Evolutionary conservation across 148 eudicot genomes (phyloP).

Genomic region (Rhododendron mucronatum): DNA sequence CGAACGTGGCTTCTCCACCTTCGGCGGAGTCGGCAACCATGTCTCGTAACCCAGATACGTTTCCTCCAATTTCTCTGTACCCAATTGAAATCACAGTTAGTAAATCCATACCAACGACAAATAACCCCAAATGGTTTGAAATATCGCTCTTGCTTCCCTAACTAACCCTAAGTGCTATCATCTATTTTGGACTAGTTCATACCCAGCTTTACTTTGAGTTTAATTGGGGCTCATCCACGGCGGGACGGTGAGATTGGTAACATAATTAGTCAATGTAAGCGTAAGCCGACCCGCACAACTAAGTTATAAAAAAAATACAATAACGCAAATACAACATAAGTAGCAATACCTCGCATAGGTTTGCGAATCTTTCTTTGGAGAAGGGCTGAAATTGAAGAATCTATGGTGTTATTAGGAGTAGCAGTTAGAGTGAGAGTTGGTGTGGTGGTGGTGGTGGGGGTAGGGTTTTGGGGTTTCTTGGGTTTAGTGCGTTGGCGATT

Average conservation of each 20-base stretch:
- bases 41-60: conserved; percentile 64
- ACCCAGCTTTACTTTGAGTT: too few species aligned
- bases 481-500: conserved; percentile 50
- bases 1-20: conserved; percentile 80
- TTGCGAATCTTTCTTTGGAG: conserved; percentile 31
- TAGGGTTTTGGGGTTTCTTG: conserved; percentile 22
- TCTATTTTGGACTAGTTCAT: too few species aligned
- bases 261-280: too few species aligned
- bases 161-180: too few species aligned
- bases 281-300: too few species aligned
- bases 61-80: conserved; percentile 32
- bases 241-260: too few species aligned
- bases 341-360: conserved; percentile 34
- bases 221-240: too few species aligned
- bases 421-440: not conserved
- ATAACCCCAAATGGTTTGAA: not conserved
- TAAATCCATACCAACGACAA: not conserved
- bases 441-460: conserved; percentile 7
- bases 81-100: not conserved
- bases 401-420: not conserved
- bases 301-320: not conserved
- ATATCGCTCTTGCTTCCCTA: not conserved
- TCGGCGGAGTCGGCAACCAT: conserved; percentile 77
- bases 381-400: conserved; percentile 45
- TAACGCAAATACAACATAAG: not conserved